These are phyloP conservation scores for Pyronema omphalodes DNA, from an alignment of 495 filamentous ascomycete species.

Conservation along the genomic window DNA sequence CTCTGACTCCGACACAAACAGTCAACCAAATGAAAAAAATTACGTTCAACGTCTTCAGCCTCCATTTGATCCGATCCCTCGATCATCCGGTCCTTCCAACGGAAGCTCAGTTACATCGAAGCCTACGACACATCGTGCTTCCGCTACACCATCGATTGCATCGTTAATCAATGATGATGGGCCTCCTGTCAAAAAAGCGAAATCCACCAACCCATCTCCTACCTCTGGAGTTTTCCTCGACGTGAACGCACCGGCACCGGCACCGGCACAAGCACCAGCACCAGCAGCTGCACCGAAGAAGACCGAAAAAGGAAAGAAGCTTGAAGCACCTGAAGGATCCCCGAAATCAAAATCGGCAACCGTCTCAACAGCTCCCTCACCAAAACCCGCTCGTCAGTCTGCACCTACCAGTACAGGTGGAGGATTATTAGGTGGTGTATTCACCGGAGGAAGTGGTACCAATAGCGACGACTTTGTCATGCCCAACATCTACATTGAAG, in stretches of 20 bases:
- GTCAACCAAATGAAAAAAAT: not conserved
- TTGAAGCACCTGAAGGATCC: slow-evolving; percentile 11
- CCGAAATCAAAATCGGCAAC: slow-evolving; percentile 20
- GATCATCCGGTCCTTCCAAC: slow-evolving; percentile 8
- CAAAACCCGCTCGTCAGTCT: slow-evolving; percentile 15
- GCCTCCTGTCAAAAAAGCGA: slow-evolving; percentile 10
- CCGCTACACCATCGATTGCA: slow-evolving; percentile 24
- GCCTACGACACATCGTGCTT: slow-evolving; percentile 19
- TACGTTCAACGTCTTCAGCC: slow-evolving; percentile 12
- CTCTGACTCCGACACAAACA: slow-evolving; percentile 15
- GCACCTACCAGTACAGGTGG: slow-evolving; percentile 18
- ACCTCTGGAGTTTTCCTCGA: slow-evolving; percentile 7
- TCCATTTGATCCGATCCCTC: slow-evolving; percentile 18
- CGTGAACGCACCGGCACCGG: slow-evolving; percentile 14
- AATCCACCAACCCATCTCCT: not conserved
- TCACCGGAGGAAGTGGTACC: slow-evolving; percentile 9
- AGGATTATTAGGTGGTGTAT: slow-evolving; percentile 15
- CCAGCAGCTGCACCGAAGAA: slow-evolving; percentile 1
- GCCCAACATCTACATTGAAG: slow-evolving; percentile 67
- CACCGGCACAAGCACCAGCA: not conserved
- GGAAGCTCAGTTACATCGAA: slow-evolving; percentile 9
- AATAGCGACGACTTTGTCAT: slow-evolving; percentile 29
- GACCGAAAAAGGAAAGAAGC: not conserved
- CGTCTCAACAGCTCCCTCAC: slow-evolving; percentile 16
- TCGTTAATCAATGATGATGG: slow-evolving; percentile 20